A percentile compares a stretch with the other conserved stretches of the same genome.
These are phyloP conservation scores for Huntiella savannae DNA, from an alignment of 2,329 filamentous ascomycete genomes.

Conservation along the genomic window DNA sequence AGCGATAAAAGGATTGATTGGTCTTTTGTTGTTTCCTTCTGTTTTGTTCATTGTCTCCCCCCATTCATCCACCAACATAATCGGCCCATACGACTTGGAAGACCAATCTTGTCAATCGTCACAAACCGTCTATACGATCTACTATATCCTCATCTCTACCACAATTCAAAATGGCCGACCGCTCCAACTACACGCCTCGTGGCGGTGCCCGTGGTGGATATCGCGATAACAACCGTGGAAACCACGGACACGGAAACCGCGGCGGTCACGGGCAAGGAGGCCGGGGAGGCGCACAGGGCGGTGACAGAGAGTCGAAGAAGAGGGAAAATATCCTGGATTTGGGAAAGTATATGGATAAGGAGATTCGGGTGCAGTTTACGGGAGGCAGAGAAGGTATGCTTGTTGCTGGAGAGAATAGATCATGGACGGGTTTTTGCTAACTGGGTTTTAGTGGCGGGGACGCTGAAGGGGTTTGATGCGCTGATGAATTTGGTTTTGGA, in stretches of 20 bases:
- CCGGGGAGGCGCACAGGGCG: conserved; percentile 28
- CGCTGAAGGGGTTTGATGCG: conserved; percentile 86
- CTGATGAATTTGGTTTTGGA: conserved; percentile 96
- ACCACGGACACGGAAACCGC: conserved; percentile 15
- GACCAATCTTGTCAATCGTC: too few relatives aligned
- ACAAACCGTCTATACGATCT: too few relatives aligned
- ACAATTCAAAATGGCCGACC: conserved; percentile 10
- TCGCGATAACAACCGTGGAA: conserved; percentile 22
- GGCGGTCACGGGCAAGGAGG: conserved; percentile 18
- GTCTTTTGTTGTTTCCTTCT: neutral
- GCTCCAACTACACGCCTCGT: conserved; percentile 19
- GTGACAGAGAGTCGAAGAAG: conserved; percentile 68
- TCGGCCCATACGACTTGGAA: too few relatives aligned
- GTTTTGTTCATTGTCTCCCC: too few relatives aligned
- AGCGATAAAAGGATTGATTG: neutral
- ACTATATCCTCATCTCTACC: too few relatives aligned
- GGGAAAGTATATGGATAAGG: conserved; percentile 92
- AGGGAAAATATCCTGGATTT: conserved; percentile 86
- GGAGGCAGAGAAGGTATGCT: conserved; percentile 69
- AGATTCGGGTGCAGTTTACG: conserved; percentile 89
- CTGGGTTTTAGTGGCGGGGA: conserved; percentile 52
- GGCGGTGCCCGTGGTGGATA: conserved; percentile 29
- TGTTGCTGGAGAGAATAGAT: neutral
- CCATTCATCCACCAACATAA: too few relatives aligned
- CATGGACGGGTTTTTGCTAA: conserved; percentile 7